Evolutionary conservation across 2,329 filamentous ascomycete genomes (phyloP).

Genomic region (Zymoseptoria ardabiliae): DNA sequence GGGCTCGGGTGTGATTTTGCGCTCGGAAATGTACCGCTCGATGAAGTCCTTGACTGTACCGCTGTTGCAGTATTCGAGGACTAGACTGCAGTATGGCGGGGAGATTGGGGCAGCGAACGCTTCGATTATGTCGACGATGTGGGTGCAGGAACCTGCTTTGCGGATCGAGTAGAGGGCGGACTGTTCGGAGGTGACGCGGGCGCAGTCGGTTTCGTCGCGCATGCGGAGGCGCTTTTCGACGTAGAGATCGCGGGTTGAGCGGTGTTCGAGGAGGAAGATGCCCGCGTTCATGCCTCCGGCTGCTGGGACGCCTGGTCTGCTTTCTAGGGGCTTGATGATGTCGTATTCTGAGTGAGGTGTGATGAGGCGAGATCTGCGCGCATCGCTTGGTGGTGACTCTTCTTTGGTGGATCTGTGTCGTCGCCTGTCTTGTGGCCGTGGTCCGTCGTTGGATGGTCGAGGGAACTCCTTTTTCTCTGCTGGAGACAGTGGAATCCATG

Average conservation of each 20-base stretch:
- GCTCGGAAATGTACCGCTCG: constrained; percentile 2
- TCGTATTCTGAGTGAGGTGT: constrained; percentile 3
- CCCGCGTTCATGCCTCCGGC: constrained; percentile 6
- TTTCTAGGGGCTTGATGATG: constrained; percentile 4
- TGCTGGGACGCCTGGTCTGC: not conserved
- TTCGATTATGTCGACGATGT: constrained; percentile 12
- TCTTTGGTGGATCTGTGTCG: not conserved
- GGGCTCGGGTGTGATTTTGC: constrained; percentile 1
- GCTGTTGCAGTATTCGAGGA: constrained; percentile 17
- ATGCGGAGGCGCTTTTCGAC: constrained; percentile 11
- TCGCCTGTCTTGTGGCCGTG: not conserved
- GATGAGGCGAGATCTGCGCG: not conserved
- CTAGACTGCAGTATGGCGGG: constrained; percentile 3
- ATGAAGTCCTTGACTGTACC: constrained; percentile 13
- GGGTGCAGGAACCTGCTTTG: not conserved
- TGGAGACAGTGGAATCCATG: not conserved
- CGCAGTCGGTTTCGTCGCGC: not conserved
- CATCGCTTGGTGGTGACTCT: not conserved
- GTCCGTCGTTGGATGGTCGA: not conserved
- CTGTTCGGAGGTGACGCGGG: constrained; percentile 7
- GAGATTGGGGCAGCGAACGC: constrained; percentile 1
- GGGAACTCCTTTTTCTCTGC: not conserved
- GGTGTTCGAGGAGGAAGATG: constrained; percentile 8
- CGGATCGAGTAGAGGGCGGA: constrained; percentile 11
- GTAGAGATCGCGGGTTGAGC: constrained; percentile 4